Percentiles rank a stretch among this genome's conserved stretches.
Conservation (phyloP, 169 alveolate genomes). For the Plasmodium cynomolgi region DNA sequence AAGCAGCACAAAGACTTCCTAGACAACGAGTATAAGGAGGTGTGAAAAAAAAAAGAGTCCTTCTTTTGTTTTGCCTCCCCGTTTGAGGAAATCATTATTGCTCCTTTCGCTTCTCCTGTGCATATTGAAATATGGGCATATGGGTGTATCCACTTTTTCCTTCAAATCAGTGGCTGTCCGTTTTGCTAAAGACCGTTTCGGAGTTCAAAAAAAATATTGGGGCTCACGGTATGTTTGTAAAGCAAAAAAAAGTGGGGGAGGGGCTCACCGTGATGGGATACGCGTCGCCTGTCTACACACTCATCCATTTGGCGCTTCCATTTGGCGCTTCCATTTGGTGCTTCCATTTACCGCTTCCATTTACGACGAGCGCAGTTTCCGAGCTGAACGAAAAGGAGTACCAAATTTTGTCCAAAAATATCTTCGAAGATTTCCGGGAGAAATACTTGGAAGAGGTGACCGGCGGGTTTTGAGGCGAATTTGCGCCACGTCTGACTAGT, state of each 20-base stretch:
- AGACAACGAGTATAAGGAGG: constrained; percentile 69
- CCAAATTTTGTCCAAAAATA: constrained; percentile 52
- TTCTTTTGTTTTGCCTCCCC: neutral
- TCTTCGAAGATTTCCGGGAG: constrained; percentile 56
- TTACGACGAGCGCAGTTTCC: constrained; percentile 20
- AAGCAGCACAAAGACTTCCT: constrained; percentile 66
- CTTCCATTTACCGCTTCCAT: neutral
- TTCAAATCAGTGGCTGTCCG: constrained; percentile 33
- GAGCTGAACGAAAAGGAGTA: constrained; percentile 67
- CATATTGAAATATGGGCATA: neutral
- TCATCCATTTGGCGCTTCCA: neutral
- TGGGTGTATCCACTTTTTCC: neutral
- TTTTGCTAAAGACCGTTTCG: constrained; percentile 48
- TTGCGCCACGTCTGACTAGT: neutral
- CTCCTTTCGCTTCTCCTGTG: neutral
- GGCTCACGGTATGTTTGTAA: constrained; percentile 30
- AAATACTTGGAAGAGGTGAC: constrained; percentile 51
- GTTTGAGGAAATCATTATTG: neutral
- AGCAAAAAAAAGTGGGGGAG: neutral
- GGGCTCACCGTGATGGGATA: neutral
- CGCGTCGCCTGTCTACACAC: neutral
- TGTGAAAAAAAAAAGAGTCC: neutral
- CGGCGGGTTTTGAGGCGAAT: neutral
- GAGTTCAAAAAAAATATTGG: constrained; percentile 58
- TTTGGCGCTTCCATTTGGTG: neutral